Evolutionary conservation across 495 filamentous ascomycete genomes (phyloP), one percentile per base, ranked within the genome.

Genomic region (Penicillium alfredii): DNA sequence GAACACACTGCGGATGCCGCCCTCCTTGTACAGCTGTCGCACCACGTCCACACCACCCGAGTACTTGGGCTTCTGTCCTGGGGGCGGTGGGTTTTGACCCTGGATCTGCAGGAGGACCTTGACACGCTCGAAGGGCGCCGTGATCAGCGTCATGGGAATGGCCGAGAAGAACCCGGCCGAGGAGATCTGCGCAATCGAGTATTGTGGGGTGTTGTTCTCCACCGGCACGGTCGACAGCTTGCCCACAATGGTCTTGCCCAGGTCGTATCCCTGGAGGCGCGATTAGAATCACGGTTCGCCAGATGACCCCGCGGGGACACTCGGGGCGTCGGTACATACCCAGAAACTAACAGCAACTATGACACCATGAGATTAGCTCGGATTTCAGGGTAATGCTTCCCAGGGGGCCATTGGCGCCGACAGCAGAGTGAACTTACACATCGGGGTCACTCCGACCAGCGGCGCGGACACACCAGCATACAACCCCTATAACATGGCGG

Each of bases 101-200:
- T 97, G 92, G 42, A 97, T 94, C 63, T 98, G 92, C 3, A 98
- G 80, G 31, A 97, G 86, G 11, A 98, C 89, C 69, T 98, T 98
- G 47, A 98, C 88, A 44, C 92, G 89, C 76, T 98, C 92, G 52
- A 98, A 96, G 38, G 93, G 92, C 0, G 93, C 92, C 3, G 92
- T 97, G 67, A 98, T 96, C 59, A 88, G 60, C 1, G 93, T 98
- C 88, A 94, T 94, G 47, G 92, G 92, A 42, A 98, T 86, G 30
- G 92, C 92, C 49, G 84, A 90, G 79, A 98, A 95, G 78, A 95
- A 95, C 35, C 92, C 92, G 8, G 92, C 92, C 15, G 84, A 76
- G 18, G 86, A 88, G 68, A 93, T 82, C 61, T 97, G 92, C 15
- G 73, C 83, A 55, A 95, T 85, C 13, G 80, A 81, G 63, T 85